Evolutionary conservation across 441 rosid species (phyloP), one percentile per base, ranked within the genome.

Genomic region (Brassica hybrid): DNA sequence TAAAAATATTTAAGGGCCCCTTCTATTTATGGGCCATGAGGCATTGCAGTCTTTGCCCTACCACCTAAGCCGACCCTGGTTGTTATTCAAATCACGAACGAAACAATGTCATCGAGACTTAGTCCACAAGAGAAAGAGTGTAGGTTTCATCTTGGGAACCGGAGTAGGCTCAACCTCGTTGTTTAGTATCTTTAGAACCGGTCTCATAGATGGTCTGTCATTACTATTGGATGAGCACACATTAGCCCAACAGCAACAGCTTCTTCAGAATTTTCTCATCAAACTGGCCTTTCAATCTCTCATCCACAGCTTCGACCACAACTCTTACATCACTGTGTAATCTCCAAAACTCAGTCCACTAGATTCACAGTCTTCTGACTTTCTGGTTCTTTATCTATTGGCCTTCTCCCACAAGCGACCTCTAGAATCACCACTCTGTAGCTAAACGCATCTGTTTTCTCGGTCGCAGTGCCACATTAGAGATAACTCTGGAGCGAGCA

Each of bases 301-400:
- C 65, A 78, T 92, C 96, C 7, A 89, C 94, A 13, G 96, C 94
- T 69, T 91, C 96, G 65, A 86, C 59, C 23, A 21, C 23, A 58
- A 93, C 85, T 78, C 80, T 90, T 65, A 94, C 99, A 50, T 90
- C 85, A 12, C 88, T 80, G 57, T 91, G 75, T 64, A 93, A 76
- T 38, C 84, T 86, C 99, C 99, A 94, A 12, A 91, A 21, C 98
- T 96, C 93, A 91, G 52, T 94, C 96, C 52, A 94, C 99, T 84
- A 94, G 76, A 82, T 95, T 93, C 81, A 88, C 91, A 85, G 91
- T 88, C 69, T 81, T 88, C 48, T 90, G 90, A 70, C 23, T 21
- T 21, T 21, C 23, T 21, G 23, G 23, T 21, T 21, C 23, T 21
- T 88, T 86, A 88, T 90, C 98, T 18, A 92, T 91, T 4, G 98